Evolutionary conservation across 768 basidiomycete species (phyloP), one percentile per base, ranked within the genome.

Genomic region (Chalciporus sphaerocephalus): DNA sequence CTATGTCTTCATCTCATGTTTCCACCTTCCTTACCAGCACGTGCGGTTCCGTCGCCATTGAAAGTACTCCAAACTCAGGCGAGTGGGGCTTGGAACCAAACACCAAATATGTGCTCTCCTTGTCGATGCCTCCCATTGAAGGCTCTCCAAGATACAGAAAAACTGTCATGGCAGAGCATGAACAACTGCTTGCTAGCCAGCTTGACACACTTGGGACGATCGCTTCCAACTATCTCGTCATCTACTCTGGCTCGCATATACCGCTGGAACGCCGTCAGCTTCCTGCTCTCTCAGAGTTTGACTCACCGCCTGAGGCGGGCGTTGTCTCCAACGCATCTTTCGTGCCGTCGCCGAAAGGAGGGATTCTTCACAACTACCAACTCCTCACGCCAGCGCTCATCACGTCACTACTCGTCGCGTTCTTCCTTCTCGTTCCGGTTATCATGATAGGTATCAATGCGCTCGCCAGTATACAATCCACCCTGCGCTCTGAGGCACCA

Each of bases 331-430:
- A 74, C 45, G 56, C 69, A 10, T 70, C 72, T 15, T 15, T 38
- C 6, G 23, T 49, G 12, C 37, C 49, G 4, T 61, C 71, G 2
- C 62, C 74, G 6, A 59, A 68, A 7, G 79, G 75, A 18, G 84
- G 86, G 9, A 80, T 90, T 44, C 74, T 91, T 21, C 74, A 81
- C 50, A 78, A 72, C 25, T 90, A 89, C 63, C 87, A 89, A 59
- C 74, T 89, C 37, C 76, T 91, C 38, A 87, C 87, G 0, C 85
- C 89, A 1, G 84, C 75, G 1, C 72, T 92, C 38, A 87, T 91
- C 63, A 75, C 73, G 4, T 61, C 73, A 6, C 74, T 91, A 15
- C 73, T 90, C 39, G 65, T 90, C 36, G 67, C 69, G 0, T 70
- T 90, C 57, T 85, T 88, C 61, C 57, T 88, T 40, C 69, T 87